Conservation (phyloP, 306 rosid genomes). For the Inga laurina region DNA sequence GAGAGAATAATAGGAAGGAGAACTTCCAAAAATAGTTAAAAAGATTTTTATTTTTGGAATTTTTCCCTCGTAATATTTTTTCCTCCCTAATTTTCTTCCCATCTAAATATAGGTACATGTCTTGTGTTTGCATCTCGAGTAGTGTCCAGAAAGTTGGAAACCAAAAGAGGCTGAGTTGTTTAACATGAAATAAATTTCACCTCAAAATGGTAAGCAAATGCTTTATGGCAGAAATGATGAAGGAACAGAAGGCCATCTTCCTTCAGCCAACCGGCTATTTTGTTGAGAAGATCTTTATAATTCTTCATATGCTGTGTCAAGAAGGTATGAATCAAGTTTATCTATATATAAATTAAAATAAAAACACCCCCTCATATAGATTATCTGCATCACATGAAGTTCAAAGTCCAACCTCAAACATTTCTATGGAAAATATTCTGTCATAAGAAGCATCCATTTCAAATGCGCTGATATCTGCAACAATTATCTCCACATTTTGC, state of each 20-base stretch:
- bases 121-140: background rate
- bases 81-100: no score
- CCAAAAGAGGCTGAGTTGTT: slow-evolving; percentile 1
- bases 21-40: no score
- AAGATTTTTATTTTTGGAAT: no score
- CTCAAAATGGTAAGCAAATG: slow-evolving; percentile 94
- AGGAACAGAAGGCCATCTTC: slow-evolving; percentile 76
- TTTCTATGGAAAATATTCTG: slow-evolving; percentile 79
- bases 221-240: slow-evolving; percentile 81
- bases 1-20: no score
- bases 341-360: background rate
- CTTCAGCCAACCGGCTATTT: slow-evolving; percentile 90
- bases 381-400: background rate
- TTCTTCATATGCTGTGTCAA: slow-evolving; percentile 90
- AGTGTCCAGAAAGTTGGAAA: background rate
- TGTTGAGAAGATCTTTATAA: slow-evolving; percentile 80
- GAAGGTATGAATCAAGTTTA: slow-evolving; percentile 6
- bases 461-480: slow-evolving; percentile 72
- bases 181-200: slow-evolving; percentile 37
- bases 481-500: slow-evolving; percentile 71
- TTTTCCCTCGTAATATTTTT: no score
- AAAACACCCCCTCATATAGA: background rate
- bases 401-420: slow-evolving; percentile 76
- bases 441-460: slow-evolving; percentile 87
- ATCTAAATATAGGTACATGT: background rate